Conservation (phyloP, 768 basidiomycete genomes). For the Mycena galericulata region DNA sequence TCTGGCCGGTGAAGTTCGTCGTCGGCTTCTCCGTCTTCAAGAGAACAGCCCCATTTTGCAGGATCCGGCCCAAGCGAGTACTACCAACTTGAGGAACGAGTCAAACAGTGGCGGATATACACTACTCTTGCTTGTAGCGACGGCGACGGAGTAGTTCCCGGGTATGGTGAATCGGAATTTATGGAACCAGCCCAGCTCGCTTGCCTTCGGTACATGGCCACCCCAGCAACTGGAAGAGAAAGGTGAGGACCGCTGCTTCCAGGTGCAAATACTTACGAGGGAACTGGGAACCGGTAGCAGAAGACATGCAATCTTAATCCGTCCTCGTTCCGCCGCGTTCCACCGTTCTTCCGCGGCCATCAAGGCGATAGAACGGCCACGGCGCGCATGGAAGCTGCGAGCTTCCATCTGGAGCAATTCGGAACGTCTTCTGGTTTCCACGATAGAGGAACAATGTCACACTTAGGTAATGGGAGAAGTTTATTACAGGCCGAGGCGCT, state of each 20-base stretch:
- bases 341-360: not conserved
- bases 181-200: constrained; percentile 24
- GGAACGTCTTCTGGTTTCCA: not conserved
- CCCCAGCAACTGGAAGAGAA: constrained; percentile 11
- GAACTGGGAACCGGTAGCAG: constrained; percentile 2
- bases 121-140: constrained; percentile 34
- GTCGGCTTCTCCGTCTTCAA: constrained; percentile 56
- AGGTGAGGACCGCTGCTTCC: constrained; percentile 6
- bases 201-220: constrained; percentile 29
- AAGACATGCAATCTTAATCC: constrained; percentile 4
- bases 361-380: not conserved
- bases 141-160: constrained; percentile 24
- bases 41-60: constrained; percentile 65
- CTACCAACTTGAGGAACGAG: constrained; percentile 40
- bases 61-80: constrained; percentile 68
- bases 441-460: too few species aligned
- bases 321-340: too few species aligned
- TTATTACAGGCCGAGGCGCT: too few species aligned
- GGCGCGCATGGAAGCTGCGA: not conserved
- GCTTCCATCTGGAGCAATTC: not conserved
- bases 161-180: constrained; percentile 39
- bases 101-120: constrained; percentile 35
- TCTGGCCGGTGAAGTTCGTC: constrained; percentile 48
- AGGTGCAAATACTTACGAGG: constrained; percentile 11
- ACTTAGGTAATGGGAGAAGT: too few species aligned